These are phyloP conservation scores for Trametes sanguinea DNA, from an alignment of 768 basidiomycete species.

Conservation along the genomic window DNA sequence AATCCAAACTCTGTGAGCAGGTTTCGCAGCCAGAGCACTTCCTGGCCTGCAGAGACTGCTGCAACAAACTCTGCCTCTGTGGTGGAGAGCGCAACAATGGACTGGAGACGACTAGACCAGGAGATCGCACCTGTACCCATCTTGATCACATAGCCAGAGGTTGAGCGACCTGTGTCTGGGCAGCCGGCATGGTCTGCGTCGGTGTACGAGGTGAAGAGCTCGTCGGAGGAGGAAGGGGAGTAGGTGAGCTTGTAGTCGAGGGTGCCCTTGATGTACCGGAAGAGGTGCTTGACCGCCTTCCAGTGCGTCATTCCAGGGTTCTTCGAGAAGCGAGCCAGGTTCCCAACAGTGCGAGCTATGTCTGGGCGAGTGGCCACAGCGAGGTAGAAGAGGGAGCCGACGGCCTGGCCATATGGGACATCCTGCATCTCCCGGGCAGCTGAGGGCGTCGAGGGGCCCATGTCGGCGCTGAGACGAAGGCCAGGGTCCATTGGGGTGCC, in stretches of 20 bases:
- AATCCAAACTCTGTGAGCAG: slow-evolving; percentile 28
- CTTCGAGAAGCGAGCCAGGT: slow-evolving; percentile 13
- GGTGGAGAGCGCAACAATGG: slow-evolving; percentile 36
- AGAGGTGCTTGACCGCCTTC: slow-evolving; percentile 39
- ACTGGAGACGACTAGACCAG: slow-evolving; percentile 43
- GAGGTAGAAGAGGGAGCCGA: slow-evolving; percentile 32
- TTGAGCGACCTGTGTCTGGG: slow-evolving; percentile 4
- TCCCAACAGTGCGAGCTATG: slow-evolving; percentile 32
- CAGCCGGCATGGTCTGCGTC: slow-evolving; percentile 18
- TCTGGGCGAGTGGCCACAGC: slow-evolving; percentile 38
- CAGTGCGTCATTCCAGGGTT: slow-evolving; percentile 37
- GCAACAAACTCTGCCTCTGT: slow-evolving; percentile 39
- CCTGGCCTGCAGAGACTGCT: too few species aligned
- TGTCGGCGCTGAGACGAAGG: slow-evolving; percentile 7
- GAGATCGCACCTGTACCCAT: slow-evolving; percentile 38
- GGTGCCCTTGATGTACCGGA: slow-evolving; percentile 41
- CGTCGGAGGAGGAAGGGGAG: background rate
- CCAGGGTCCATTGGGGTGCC: too few species aligned
- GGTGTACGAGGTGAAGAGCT: background rate
- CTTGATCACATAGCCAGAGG: slow-evolving; percentile 38
- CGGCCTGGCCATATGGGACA: slow-evolving; percentile 16
- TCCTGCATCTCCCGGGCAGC: slow-evolving; percentile 8
- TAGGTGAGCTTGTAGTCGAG: slow-evolving; percentile 25
- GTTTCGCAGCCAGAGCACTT: background rate
- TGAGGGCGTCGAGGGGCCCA: background rate